Conservation (phyloP, 306 rosid species). For the Myrica gale region DNA sequence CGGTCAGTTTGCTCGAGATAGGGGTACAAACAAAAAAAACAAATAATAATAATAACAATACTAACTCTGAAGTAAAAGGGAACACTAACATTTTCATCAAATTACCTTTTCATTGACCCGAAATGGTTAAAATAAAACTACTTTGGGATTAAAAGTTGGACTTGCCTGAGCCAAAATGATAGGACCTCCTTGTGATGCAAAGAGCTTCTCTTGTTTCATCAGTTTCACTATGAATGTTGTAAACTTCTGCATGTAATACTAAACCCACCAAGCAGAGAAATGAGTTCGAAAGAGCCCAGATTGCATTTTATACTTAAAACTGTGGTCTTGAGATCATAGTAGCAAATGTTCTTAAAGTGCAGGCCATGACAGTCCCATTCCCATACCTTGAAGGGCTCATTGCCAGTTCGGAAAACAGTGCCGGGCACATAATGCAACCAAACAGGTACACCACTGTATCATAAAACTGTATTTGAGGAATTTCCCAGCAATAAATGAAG, state of each 20-base stretch:
- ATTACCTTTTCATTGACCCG: too few relatives aligned
- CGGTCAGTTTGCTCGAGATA: background rate
- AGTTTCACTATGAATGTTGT: constrained; percentile 74
- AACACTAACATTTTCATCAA: background rate
- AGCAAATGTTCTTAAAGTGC: background rate
- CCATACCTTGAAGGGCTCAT: constrained; percentile 74
- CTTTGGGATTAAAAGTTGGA: constrained; percentile 11
- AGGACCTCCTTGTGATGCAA: constrained; percentile 93
- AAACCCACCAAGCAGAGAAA: constrained; percentile 33
- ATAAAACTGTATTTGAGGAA: constrained; percentile 28
- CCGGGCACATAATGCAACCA: constrained; percentile 93
- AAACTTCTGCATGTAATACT: constrained; percentile 85
- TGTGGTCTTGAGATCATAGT: background rate
- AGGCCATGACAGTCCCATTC: constrained; percentile 21
- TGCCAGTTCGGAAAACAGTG: constrained; percentile 84
- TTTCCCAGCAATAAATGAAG: constrained; percentile 10
- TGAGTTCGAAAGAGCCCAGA: constrained; percentile 23
- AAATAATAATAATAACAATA: background rate
- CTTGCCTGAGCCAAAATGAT: constrained; percentile 96
- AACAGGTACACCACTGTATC: constrained; percentile 85
- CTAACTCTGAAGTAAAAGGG: too few relatives aligned
- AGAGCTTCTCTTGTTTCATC: constrained; percentile 89
- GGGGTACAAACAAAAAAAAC: background rate
- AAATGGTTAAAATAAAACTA: background rate
- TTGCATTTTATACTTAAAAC: constrained; percentile 15